Evolutionary conservation across 495 filamentous ascomycete species (phyloP).

Genomic region (Lentithecium fluviatile): DNA sequence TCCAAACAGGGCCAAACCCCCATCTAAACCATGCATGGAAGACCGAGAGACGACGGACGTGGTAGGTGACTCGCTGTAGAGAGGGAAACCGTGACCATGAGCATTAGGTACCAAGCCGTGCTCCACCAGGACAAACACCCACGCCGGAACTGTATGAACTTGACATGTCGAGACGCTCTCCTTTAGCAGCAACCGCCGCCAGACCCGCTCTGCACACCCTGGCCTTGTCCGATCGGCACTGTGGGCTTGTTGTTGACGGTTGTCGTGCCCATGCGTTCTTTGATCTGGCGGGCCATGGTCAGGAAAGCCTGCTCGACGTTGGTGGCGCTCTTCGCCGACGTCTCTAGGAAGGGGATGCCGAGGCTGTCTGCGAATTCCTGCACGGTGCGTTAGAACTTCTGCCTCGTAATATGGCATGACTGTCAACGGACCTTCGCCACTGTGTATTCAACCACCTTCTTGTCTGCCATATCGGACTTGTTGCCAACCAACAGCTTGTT

Average conservation of each 20-base stretch:
- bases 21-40: constrained; percentile 36
- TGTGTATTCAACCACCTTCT: constrained; percentile 99
- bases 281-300: constrained; percentile 99
- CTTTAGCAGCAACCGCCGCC: constrained; percentile 91
- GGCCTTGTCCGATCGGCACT: constrained; percentile 89
- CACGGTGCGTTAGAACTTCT: constrained; percentile 4
- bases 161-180: constrained; percentile 8
- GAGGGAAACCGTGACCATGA: constrained; percentile 33
- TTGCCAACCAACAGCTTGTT: constrained; percentile 99
- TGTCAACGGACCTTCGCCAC: constrained; percentile 81
- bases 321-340: constrained; percentile 97
- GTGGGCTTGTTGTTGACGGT: constrained; percentile 98
- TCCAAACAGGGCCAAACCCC: constrained; percentile 32
- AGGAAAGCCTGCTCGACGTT: constrained; percentile 99
- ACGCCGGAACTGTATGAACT: constrained; percentile 34
- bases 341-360: constrained; percentile 99
- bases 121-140: constrained; percentile 32
- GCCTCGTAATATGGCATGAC: background rate
- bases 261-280: constrained; percentile 98
- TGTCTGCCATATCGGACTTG: constrained; percentile 99
- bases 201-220: constrained; percentile 88
- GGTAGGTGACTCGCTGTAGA: constrained; percentile 16
- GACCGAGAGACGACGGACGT: constrained; percentile 26
- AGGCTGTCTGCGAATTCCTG: constrained; percentile 99
- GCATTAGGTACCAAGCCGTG: constrained; percentile 29